These are phyloP conservation scores for Stachybotrys chartarum DNA, from an alignment of 2,329 filamentous ascomycete species.

Conservation along the genomic window DNA sequence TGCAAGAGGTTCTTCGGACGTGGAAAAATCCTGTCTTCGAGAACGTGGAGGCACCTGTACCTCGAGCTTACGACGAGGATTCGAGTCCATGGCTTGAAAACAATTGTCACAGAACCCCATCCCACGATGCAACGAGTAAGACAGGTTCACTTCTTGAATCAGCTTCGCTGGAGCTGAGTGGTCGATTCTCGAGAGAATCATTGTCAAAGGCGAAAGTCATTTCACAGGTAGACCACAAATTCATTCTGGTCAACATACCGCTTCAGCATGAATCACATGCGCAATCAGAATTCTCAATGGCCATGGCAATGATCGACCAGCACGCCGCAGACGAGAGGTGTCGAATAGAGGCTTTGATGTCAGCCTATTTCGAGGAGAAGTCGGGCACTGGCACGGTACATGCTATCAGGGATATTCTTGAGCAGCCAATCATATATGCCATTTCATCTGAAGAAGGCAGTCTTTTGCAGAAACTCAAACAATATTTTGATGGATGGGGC, in stretches of 20 bases:
- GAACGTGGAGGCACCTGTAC: conserved; percentile 36
- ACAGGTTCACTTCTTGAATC: conserved; percentile 19
- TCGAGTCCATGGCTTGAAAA: not conserved
- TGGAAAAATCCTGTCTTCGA: conserved; percentile 77
- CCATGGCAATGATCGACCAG: conserved; percentile 78
- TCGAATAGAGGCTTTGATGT: conserved; percentile 67
- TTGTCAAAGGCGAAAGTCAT: conserved; percentile 60
- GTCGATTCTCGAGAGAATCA: conserved; percentile 53
- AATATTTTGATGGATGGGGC: conserved; percentile 67
- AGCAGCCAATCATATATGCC: conserved; percentile 56
- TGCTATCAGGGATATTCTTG: conserved; percentile 29
- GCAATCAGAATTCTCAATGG: conserved; percentile 24
- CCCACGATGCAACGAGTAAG: not conserved
- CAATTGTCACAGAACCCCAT: conserved; percentile 1
- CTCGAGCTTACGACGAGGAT: conserved; percentile 22
- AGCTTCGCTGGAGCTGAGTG: conserved; percentile 20
- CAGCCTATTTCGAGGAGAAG: conserved; percentile 34
- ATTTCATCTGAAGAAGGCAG: conserved; percentile 52
- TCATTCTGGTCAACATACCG: conserved; percentile 63
- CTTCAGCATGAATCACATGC: conserved; percentile 5
- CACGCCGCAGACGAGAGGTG: conserved; percentile 91
- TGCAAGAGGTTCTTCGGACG: conserved; percentile 49
- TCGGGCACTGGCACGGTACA: not conserved
- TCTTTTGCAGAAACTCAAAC: conserved; percentile 46
- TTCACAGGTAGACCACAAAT: conserved; percentile 83